These are phyloP conservation scores for Hypoxylon sp. DNA, from an alignment of 2,329 filamentous ascomycete genomes.

Conservation along the genomic window DNA sequence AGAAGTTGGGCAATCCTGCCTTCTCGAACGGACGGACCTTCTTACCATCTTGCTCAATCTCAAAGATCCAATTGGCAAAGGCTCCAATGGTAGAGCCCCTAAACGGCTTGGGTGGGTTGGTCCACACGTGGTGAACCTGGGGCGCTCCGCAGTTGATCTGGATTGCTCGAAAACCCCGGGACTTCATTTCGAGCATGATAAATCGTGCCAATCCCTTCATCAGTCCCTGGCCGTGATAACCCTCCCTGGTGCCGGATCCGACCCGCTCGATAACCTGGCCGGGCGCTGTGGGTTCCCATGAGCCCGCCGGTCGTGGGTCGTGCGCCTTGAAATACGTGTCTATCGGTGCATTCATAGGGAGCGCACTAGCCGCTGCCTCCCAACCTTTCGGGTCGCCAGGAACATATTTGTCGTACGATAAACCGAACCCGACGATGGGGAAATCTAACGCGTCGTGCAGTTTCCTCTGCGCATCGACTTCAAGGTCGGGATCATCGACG, in stretches of 20 bases:
- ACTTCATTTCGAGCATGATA: conserved; percentile 44
- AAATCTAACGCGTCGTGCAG: conserved; percentile 43
- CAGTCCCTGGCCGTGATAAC: conserved; percentile 38
- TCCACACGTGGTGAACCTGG: conserved; percentile 35
- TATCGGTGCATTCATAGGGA: conserved; percentile 33
- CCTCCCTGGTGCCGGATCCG: conserved; percentile 39
- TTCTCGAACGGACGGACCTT: conserved; percentile 35
- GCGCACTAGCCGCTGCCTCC: conserved; percentile 16
- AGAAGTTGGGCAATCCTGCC: conserved; percentile 30
- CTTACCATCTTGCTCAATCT: conserved; percentile 33
- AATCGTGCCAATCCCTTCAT: conserved; percentile 43
- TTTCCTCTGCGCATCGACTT: conserved; percentile 30
- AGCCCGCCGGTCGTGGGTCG: conserved; percentile 33
- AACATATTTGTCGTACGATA: conserved; percentile 39
- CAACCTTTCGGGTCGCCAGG: conserved; percentile 32
- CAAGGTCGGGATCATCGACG: conserved; percentile 37
- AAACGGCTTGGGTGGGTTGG: conserved; percentile 39
- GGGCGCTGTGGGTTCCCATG: conserved; percentile 34
- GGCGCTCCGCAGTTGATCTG: conserved; percentile 35
- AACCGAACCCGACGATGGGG: conserved; percentile 40
- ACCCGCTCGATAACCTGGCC: conserved; percentile 40
- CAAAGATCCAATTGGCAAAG: conserved; percentile 35
- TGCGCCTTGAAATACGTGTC: conserved; percentile 26
- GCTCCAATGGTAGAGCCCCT: conserved; percentile 29
- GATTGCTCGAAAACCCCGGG: conserved; percentile 40